Evolutionary conservation across 129 eudicot species (phyloP).

Genomic region (Helianthus annuus): DNA sequence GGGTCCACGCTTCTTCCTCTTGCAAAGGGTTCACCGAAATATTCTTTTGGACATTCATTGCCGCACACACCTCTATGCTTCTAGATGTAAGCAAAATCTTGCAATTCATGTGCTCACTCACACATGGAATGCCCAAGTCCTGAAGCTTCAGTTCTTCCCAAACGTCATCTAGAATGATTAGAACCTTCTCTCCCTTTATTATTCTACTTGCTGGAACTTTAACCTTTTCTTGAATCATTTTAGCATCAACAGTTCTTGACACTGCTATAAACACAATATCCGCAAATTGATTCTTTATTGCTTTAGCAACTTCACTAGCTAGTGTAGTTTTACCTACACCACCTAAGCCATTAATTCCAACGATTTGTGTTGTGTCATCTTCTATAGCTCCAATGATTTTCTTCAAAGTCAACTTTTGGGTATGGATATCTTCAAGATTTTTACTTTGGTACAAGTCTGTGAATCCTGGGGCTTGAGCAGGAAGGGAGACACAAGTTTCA

Average conservation of each 20-base stretch:
- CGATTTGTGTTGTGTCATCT: constrained; percentile 6
- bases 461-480: neutral
- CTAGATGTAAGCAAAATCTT: constrained; percentile 31
- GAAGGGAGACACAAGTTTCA: neutral
- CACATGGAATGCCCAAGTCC: constrained; percentile 10
- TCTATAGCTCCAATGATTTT: neutral
- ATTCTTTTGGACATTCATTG: constrained; percentile 8
- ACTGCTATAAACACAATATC: constrained; percentile 13
- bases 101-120: constrained; percentile 7
- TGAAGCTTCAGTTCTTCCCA: neutral
- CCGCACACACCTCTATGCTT: neutral
- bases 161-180: constrained; percentile 30
- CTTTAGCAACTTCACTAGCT: constrained; percentile 15
- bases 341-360: constrained; percentile 27
- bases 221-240: constrained; percentile 6
- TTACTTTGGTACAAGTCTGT: neutral
- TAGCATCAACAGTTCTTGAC: neutral
- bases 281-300: neutral
- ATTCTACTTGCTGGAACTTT: neutral
- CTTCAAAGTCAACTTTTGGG: constrained; percentile 4
- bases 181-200: neutral
- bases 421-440: neutral
- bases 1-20: constrained; percentile 16
- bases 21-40: neutral
- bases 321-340: constrained; percentile 28